phyloP scores from a whole-genome alignment of 192 early-diverging fungal genomes.

The Coemansia sp. region DNA sequence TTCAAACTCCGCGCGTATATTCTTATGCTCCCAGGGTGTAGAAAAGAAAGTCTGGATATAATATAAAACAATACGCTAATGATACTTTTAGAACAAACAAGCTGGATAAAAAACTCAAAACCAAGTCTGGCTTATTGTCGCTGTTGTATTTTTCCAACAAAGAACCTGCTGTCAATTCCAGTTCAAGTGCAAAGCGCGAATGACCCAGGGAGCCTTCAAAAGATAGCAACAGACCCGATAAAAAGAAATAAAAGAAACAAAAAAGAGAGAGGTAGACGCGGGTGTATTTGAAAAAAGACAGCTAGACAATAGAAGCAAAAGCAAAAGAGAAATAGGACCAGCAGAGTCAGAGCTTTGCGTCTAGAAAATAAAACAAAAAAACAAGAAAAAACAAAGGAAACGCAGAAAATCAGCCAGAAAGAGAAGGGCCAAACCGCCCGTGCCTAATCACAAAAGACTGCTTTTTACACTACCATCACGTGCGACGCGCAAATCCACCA shows the following conservation, averaged over 20 bases:
- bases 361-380: not conserved
- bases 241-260: not conserved
- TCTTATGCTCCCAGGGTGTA: not conserved
- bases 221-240: not conserved
- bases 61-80: not conserved
- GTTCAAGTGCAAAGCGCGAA: not conserved
- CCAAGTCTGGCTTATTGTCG: not conserved
- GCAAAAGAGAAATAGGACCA: not conserved
- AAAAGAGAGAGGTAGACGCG: too few relatives aligned
- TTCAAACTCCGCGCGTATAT: conserved; percentile 18
- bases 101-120: not conserved
- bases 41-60: not conserved
- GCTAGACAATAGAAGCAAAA: not conserved
- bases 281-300: conserved; percentile 1
- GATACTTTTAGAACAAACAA: not conserved
- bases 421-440: too few relatives aligned
- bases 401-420: not conserved
- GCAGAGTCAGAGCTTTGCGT: not conserved
- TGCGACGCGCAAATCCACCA: not conserved
- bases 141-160: not conserved
- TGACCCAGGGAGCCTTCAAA: not conserved
- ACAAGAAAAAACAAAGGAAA: not conserved
- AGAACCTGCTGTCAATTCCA: not conserved
- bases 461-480: conserved; percentile 5
- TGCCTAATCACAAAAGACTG: not conserved